Conservation (phyloP, 2,329 filamentous ascomycete genomes). For the Neoscytalidium dimidiatum region DNA sequence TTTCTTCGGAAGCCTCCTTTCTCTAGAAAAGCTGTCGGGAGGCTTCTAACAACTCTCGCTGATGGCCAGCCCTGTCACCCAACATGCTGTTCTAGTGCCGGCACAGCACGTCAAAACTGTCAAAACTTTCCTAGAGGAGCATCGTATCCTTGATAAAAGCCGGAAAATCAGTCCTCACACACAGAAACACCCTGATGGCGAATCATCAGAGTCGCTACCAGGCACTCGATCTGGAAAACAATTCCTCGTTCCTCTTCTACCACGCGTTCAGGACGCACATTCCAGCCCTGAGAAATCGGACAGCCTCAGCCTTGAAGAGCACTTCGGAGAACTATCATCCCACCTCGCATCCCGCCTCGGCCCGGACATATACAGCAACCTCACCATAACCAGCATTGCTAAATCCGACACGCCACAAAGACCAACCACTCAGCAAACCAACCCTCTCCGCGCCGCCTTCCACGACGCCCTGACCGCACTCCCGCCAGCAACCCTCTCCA, state of each 20-base stretch:
- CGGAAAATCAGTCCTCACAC: conserved; percentile 29
- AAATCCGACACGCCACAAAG: neutral
- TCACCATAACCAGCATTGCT: neutral
- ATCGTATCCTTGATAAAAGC: conserved; percentile 29
- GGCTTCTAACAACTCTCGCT: neutral
- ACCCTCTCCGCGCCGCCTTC: conserved; percentile 12
- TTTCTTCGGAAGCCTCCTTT: neutral
- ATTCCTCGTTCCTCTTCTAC: conserved; percentile 5
- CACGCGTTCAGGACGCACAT: neutral
- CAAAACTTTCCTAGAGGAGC: conserved; percentile 39
- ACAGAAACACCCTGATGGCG: too few relatives aligned
- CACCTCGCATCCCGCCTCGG: neutral
- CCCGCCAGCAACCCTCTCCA: conserved; percentile 17
- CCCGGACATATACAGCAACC: neutral
- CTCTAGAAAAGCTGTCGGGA: too few relatives aligned
- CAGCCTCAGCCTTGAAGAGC: neutral
- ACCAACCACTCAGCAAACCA: neutral
- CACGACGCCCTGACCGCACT: conserved; percentile 9
- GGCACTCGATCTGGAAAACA: neutral
- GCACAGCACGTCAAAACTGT: conserved; percentile 39
- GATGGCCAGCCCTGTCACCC: neutral
- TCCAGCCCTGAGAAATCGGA: neutral
- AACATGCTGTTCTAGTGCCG: conserved; percentile 30
- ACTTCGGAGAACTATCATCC: neutral
- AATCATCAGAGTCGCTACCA: too few relatives aligned